Percentiles rank a stretch among this genome's conserved stretches.
These are phyloP conservation scores for Globisporangium okanoganense DNA, from an alignment of 352 stramenopile species.

Conservation along the genomic window DNA sequence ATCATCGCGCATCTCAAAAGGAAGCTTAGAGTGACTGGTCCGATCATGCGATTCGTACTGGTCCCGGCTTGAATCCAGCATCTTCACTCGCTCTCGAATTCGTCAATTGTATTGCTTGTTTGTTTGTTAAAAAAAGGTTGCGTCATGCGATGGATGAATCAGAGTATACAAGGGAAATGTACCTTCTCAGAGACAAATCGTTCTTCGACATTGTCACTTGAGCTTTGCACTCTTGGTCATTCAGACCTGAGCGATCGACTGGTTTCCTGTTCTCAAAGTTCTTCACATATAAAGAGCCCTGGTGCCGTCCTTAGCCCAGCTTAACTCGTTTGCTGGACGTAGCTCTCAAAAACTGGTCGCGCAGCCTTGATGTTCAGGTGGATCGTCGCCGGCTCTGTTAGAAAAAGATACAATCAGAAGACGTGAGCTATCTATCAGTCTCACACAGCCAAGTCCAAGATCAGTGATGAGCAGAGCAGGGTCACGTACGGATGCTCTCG, in stretches of 20 bases:
- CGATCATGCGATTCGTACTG: too few species aligned
- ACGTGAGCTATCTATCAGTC: background rate
- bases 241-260: background rate
- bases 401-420: background rate
- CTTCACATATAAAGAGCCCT: background rate
- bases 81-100: background rate
- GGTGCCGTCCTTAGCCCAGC: background rate
- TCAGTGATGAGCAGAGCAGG: conserved; percentile 5
- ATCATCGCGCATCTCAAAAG: too few species aligned
- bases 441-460: conserved; percentile 9
- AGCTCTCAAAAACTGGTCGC: conserved; percentile 94
- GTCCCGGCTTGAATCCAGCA: background rate
- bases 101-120: background rate
- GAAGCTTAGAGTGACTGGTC: too few species aligned
- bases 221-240: background rate
- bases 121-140: background rate
- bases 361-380: conserved; percentile 97
- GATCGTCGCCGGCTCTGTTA: conserved; percentile 90
- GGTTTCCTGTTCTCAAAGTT: background rate
- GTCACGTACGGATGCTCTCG: conserved; percentile 76
- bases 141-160: background rate
- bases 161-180: background rate
- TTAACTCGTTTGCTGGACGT: conserved; percentile 93
- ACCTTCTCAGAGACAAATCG: background rate
- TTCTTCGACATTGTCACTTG: background rate